Evolutionary conservation across 352 stramenopile genomes (phyloP), one percentile per base, ranked within the genome.

Genomic region (Globisporangium okanoganense): DNA sequence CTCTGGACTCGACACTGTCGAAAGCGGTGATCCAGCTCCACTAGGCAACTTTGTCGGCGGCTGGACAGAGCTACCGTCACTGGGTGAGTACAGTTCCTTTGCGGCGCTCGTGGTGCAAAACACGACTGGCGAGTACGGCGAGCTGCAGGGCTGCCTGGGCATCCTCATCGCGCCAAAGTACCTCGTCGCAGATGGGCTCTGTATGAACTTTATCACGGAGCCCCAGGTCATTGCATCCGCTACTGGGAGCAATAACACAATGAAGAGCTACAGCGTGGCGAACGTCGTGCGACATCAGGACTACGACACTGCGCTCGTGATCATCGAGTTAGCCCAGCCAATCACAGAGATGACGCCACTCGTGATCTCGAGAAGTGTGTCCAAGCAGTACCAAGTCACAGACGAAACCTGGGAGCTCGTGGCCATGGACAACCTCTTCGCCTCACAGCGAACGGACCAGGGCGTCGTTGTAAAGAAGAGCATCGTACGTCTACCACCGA

Each of bases 381-480:
- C 41, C 7, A 47, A 35, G 13, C 27, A 61, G 43, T 61, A 48
- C 56, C 27, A 38, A 18, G 44, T 33, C 13, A 61, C 56, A n/a
- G 43, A 53, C 44, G 24, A 51, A 6, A 35, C 44, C 3, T 61
- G 56, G 56, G 43, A 55, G n/a, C 18, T 61, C 20, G 56, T 61
- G 43, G 33, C 56, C 12, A 54, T 61, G 56, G 56, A 61, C 43
- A 61, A 61, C 29, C 20, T 61, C 10, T 61, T 61, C 12, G 31
- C 56, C 6, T 54, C 56, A 1, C 24, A 53, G 22, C 43, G 56
- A 36, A 45, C 29, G n/a, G 33, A 54, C 13, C 56, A 52, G 6
- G 33, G 3, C 13, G 43, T 61, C 18, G 24, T 53, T 9, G 24
- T 16, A 10, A 61, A 31, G 5, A 43, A 43, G 25, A 47, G 56